These are phyloP conservation scores for Trebouxia sp. DNA, from an alignment of 139 green algal genomes.

Conservation along the genomic window DNA sequence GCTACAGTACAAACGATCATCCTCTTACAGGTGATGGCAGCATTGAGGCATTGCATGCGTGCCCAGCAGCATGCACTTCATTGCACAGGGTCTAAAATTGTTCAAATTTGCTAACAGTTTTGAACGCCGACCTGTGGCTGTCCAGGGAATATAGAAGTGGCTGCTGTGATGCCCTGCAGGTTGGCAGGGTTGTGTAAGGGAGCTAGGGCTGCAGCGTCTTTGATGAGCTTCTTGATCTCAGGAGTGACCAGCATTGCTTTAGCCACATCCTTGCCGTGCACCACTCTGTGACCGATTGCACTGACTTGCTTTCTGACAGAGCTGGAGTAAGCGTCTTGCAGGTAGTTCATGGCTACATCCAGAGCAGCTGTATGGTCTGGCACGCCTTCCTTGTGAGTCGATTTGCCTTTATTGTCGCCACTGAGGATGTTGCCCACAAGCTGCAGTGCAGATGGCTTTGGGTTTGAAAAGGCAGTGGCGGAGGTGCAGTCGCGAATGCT, in stretches of 20 bases:
- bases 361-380: conserved; percentile 60
- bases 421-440: neutral
- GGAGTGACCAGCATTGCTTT: conserved; percentile 60
- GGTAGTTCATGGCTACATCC: conserved; percentile 53
- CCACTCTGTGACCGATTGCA: conserved; percentile 71
- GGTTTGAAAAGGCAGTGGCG: too few species aligned
- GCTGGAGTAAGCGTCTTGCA: conserved; percentile 45
- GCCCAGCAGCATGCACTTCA: too few species aligned
- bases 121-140: conserved; percentile 55
- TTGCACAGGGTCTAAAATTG: too few species aligned
- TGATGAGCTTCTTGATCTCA: conserved; percentile 53
- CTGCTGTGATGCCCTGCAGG: conserved; percentile 69
- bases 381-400: conserved; percentile 24
- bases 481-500: too few species aligned
- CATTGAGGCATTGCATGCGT: too few species aligned
- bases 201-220: conserved; percentile 67
- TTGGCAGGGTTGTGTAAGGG: conserved; percentile 89
- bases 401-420: neutral
- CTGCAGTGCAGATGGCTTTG: neutral
- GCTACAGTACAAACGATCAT: too few species aligned
- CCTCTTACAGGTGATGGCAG: too few species aligned
- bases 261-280: conserved; percentile 79
- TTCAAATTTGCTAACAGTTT: too few species aligned
- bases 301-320: conserved; percentile 50
- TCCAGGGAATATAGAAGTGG: conserved; percentile 53